These are phyloP conservation scores for Cladorrhinum sp. DNA, from an alignment of 2,329 filamentous ascomycete species.

Conservation along the genomic window DNA sequence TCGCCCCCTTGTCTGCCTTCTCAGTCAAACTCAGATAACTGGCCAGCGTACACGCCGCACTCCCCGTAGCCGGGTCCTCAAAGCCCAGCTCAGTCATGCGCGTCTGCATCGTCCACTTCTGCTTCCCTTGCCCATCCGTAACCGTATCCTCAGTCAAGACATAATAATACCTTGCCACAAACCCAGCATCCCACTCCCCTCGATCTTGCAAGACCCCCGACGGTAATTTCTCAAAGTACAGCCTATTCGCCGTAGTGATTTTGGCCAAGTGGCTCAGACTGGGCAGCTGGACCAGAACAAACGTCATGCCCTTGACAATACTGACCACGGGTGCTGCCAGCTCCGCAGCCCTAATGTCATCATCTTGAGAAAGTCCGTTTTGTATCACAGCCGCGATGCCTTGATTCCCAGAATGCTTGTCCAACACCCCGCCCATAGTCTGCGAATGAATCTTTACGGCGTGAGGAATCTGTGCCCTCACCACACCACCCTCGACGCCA, in stretches of 20 bases:
- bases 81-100: conserved; percentile 55
- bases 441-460: conserved; percentile 59
- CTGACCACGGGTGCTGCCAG: conserved; percentile 50
- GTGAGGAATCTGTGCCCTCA: conserved; percentile 64
- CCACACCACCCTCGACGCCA: conserved; percentile 44
- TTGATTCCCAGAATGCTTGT: conserved; percentile 27
- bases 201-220: conserved; percentile 42
- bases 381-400: conserved; percentile 26
- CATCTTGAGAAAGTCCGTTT: conserved; percentile 32
- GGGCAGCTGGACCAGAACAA: conserved; percentile 62
- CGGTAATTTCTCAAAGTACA: conserved; percentile 33
- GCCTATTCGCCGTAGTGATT: conserved; percentile 32
- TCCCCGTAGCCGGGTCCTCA: conserved; percentile 63
- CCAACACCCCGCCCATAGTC: conserved; percentile 36
- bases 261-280: conserved; percentile 55
- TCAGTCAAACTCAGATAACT: conserved; percentile 51
- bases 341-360: conserved; percentile 36
- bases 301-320: conserved; percentile 72
- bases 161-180: conserved; percentile 59
- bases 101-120: conserved; percentile 44
- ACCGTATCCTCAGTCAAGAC: conserved; percentile 38
- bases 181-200: conserved; percentile 51
- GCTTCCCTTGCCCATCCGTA: conserved; percentile 25
- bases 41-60: conserved; percentile 56
- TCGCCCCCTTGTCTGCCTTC: conserved; percentile 33